Percentiles rank a stretch among this genome's conserved stretches.
Conservation (phyloP, 2,329 filamentous ascomycete genomes). For the Atkinsonella hypoxylon region DNA sequence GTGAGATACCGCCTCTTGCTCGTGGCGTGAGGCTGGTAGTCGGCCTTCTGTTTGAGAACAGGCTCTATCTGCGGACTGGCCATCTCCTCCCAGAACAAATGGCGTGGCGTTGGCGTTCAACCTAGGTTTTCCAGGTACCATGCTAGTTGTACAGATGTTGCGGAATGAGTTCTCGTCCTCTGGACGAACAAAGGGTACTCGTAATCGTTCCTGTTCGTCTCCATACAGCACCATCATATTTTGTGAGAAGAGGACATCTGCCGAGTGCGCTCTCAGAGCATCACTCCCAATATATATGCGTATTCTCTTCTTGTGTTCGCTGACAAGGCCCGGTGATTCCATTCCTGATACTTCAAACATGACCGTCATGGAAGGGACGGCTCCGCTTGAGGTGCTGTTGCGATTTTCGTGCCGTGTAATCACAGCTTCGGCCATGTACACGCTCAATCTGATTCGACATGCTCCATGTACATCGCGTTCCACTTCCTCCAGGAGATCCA, state of each 20-base stretch:
- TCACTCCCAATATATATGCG: constrained; percentile 88
- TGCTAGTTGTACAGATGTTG: constrained; percentile 53
- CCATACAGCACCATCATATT: constrained; percentile 82
- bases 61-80: constrained; percentile 11
- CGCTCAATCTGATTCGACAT: constrained; percentile 60
- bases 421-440: constrained; percentile 86
- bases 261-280: constrained; percentile 71
- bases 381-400: constrained; percentile 54
- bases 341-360: constrained; percentile 62
- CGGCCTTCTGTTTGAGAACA: constrained; percentile 6
- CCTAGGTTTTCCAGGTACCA: constrained; percentile 42
- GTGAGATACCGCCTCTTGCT: constrained; percentile 20
- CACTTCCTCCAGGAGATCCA: constrained; percentile 58
- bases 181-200: constrained; percentile 82
- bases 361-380: constrained; percentile 66
- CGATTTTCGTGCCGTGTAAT: constrained; percentile 64
- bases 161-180: constrained; percentile 78
- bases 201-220: constrained; percentile 74
- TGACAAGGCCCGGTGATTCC: constrained; percentile 26
- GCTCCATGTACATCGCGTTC: constrained; percentile 53
- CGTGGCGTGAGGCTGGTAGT: constrained; percentile 23
- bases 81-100: constrained; percentile 27
- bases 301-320: constrained; percentile 49
- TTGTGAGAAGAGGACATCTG: constrained; percentile 83
- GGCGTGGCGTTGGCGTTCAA: constrained; percentile 41